Conservation (phyloP, 2,329 filamentous ascomycete genomes). For the Lachnellula occidentalis region DNA sequence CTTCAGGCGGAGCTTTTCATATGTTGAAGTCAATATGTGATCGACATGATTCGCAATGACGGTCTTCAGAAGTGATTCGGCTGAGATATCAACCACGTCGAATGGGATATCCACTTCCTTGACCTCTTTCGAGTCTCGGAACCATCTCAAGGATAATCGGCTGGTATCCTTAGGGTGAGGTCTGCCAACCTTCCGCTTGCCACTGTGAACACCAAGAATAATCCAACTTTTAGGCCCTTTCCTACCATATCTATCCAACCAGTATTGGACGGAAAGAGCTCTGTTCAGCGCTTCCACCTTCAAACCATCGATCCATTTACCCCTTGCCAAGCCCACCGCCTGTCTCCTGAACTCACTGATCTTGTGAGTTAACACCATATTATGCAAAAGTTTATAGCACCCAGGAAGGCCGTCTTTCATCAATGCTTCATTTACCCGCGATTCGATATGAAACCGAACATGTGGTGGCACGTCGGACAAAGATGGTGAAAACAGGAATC, state of each 20-base stretch:
- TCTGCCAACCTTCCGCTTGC: conserved; percentile 40
- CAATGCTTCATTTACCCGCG: conserved; percentile 66
- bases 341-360: conserved; percentile 77
- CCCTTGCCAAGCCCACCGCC: conserved; percentile 61
- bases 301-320: conserved; percentile 72
- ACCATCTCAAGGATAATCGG: conserved; percentile 67
- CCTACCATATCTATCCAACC: conserved; percentile 57
- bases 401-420: conserved; percentile 65
- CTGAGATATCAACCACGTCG: conserved; percentile 61
- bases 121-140: conserved; percentile 73
- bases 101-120: conserved; percentile 62
- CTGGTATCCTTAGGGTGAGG: conserved; percentile 44
- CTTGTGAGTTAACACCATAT: conserved; percentile 84
- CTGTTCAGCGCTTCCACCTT: conserved; percentile 75
- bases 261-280: conserved; percentile 85
- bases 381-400: conserved; percentile 83
- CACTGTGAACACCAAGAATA: conserved; percentile 74
- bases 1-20: conserved; percentile 52
- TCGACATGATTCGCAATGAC: conserved; percentile 72
- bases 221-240: conserved; percentile 79
- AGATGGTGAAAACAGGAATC: conserved; percentile 73
- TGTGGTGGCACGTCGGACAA: conserved; percentile 54
- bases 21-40: conserved; percentile 63
- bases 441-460: conserved; percentile 62
- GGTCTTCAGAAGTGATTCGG: conserved; percentile 66